Percentiles rank a stretch among this genome's conserved stretches.
Conservation (phyloP, 768 basidiomycete genomes). For the Rhodotorula babjevae region DNA sequence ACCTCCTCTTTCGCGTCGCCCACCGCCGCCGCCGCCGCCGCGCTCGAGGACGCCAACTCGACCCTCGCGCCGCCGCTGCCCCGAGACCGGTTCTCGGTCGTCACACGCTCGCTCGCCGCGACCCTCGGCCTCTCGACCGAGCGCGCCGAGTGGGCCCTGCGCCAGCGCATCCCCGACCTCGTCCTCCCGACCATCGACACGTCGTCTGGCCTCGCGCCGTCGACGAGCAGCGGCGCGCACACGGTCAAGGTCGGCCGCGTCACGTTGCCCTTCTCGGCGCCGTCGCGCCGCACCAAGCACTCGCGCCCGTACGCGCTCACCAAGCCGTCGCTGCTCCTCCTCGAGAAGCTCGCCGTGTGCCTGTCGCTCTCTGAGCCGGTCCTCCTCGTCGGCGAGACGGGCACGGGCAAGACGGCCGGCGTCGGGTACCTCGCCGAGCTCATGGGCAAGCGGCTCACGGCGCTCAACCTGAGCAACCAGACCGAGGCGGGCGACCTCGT, state of each 20-base stretch:
- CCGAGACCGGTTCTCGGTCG: slow-evolving; percentile 28
- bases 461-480: slow-evolving; percentile 91
- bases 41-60: slow-evolving; percentile 53
- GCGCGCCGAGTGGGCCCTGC: slow-evolving; percentile 64
- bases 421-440: slow-evolving; percentile 78
- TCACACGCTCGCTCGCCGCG: slow-evolving; percentile 25
- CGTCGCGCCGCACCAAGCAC: slow-evolving; percentile 46
- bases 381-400: slow-evolving; percentile 92
- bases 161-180: slow-evolving; percentile 63
- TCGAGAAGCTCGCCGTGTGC: slow-evolving; percentile 73
- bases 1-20: slow-evolving; percentile 50
- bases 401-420: slow-evolving; percentile 95
- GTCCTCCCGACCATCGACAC: slow-evolving; percentile 65
- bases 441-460: slow-evolving; percentile 70
- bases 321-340: slow-evolving; percentile 68
- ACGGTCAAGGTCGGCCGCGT: slow-evolving; percentile 51
- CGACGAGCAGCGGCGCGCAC: slow-evolving; percentile 53
- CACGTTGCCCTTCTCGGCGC: slow-evolving; percentile 34
- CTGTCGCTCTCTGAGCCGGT: slow-evolving; percentile 73
- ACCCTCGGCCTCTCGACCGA: slow-evolving; percentile 54
- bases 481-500: slow-evolving; percentile 90
- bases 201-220: slow-evolving; percentile 51
- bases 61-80: slow-evolving; percentile 62
- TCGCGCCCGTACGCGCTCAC: slow-evolving; percentile 79
- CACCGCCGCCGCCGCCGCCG: slow-evolving; percentile 55